A percentile compares a stretch with the other conserved stretches of the same genome.
Conservation (phyloP, 2,329 filamentous ascomycete species). For the Cordyceps farinosa region DNA sequence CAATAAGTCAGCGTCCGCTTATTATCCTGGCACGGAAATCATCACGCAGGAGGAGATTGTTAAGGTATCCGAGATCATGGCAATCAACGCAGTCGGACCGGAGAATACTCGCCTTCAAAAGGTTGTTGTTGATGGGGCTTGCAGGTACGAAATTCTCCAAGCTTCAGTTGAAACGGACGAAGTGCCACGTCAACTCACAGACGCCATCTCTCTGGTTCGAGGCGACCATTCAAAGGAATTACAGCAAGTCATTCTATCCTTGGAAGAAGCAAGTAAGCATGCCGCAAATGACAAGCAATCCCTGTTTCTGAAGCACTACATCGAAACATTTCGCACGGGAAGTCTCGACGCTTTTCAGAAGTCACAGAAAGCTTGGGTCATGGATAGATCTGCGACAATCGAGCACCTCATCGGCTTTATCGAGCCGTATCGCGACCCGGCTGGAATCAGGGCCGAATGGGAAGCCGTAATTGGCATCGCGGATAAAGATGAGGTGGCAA, state of each 20-base stretch:
- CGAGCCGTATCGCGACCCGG: constrained; percentile 59
- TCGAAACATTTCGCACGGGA: constrained; percentile 51
- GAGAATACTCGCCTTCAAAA: constrained; percentile 7
- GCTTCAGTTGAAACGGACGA: constrained; percentile 27
- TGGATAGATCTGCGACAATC: constrained; percentile 51
- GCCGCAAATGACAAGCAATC: constrained; percentile 51
- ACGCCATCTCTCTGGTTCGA: constrained; percentile 36
- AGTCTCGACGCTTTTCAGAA: constrained; percentile 52
- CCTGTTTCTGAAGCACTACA: constrained; percentile 49
- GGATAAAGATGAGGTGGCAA: constrained; percentile 59
- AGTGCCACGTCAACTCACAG: neutral
- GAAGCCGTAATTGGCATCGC: constrained; percentile 52
- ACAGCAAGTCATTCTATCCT: constrained; percentile 42
- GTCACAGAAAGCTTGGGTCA: constrained; percentile 55
- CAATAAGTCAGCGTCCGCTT: constrained; percentile 48
- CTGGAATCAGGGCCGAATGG: constrained; percentile 56
- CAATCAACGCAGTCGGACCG: constrained; percentile 32
- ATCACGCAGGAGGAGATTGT: constrained; percentile 52
- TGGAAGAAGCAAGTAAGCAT: constrained; percentile 44
- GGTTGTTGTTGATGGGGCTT: neutral
- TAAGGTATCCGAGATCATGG: constrained; percentile 46
- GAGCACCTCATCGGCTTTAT: constrained; percentile 60
- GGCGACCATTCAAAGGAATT: constrained; percentile 53
- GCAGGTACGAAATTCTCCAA: constrained; percentile 29
- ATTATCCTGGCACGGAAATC: constrained; percentile 47